phyloP scores from a whole-genome alignment of 176 grass and related monocot species.

The Musa acuminata region DNA sequence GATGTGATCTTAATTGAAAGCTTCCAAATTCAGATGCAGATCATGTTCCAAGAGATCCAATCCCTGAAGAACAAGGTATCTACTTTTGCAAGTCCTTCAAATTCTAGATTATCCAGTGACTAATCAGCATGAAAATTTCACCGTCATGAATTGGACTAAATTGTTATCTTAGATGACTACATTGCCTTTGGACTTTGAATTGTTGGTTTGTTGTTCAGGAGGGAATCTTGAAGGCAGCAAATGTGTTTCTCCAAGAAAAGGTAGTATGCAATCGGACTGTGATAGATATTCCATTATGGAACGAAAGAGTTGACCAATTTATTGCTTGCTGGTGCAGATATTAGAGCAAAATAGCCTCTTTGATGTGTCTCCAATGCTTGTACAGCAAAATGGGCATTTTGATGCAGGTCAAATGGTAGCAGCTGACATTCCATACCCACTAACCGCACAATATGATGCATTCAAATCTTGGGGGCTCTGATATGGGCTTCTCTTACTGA shows the following conservation, averaged over 20 bases:
- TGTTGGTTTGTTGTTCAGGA: constrained; percentile 35
- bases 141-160: background rate
- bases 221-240: constrained; percentile 74
- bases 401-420: constrained; percentile 47
- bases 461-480: constrained; percentile 73
- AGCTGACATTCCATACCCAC: constrained; percentile 70
- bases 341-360: constrained; percentile 60
- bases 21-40: constrained; percentile 29
- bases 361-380: constrained; percentile 40
- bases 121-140: background rate
- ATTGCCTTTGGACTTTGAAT: too few species aligned
- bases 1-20: background rate
- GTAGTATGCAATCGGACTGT: constrained; percentile 9
- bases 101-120: background rate
- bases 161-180: background rate
- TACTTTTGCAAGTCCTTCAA: background rate
- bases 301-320: background rate
- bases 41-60: constrained; percentile 43
- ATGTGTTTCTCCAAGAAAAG: constrained; percentile 82
- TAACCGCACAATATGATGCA: constrained; percentile 75
- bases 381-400: constrained; percentile 87
- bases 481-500: constrained; percentile 79
- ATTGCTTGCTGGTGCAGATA: constrained; percentile 51
- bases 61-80: constrained; percentile 38
- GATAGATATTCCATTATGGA: background rate